These are phyloP conservation scores for Claviceps fusiformis DNA, from an alignment of 2,329 filamentous ascomycete genomes.

Conservation along the genomic window DNA sequence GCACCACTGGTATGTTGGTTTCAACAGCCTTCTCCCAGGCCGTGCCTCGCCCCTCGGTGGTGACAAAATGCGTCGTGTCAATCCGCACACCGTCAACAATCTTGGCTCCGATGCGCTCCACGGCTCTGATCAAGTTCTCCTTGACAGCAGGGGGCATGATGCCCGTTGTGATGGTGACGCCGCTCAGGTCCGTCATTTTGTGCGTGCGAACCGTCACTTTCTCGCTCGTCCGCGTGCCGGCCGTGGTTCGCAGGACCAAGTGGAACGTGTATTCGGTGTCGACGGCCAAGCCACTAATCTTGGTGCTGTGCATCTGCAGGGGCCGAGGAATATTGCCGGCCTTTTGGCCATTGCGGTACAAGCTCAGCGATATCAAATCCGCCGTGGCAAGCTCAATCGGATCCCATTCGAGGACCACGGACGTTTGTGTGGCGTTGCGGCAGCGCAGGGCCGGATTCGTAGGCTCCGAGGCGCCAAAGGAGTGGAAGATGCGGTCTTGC, in stretches of 20 bases:
- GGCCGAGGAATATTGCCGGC: constrained; percentile 87
- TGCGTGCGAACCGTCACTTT: constrained; percentile 80
- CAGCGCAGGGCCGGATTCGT: constrained; percentile 69
- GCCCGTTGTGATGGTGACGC: constrained; percentile 87
- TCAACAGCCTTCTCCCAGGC: constrained; percentile 95
- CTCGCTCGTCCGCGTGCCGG: constrained; percentile 74
- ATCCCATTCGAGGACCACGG: constrained; percentile 95
- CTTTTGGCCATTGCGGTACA: constrained; percentile 95
- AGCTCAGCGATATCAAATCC: constrained; percentile 72
- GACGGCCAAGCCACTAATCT: constrained; percentile 91
- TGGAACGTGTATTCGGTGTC: constrained; percentile 95
- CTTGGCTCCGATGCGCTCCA: constrained; percentile 85
- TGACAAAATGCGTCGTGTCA: constrained; percentile 97
- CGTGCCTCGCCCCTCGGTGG: constrained; percentile 77
- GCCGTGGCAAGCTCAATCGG: constrained; percentile 86
- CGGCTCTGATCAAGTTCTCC: constrained; percentile 59
- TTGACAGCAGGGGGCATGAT: constrained; percentile 61
- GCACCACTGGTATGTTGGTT: constrained; percentile 94
- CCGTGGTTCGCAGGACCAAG: constrained; percentile 77
- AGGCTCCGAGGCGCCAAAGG: constrained; percentile 73
- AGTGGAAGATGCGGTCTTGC: constrained; percentile 77
- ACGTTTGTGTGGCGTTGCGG: constrained; percentile 97
- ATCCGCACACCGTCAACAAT: constrained; percentile 82
- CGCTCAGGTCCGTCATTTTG: constrained; percentile 95
- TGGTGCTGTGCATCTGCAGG: constrained; percentile 80